phyloP scores from a whole-genome alignment of 2,329 filamentous ascomycete species.

The Xylaria sp. region DNA sequence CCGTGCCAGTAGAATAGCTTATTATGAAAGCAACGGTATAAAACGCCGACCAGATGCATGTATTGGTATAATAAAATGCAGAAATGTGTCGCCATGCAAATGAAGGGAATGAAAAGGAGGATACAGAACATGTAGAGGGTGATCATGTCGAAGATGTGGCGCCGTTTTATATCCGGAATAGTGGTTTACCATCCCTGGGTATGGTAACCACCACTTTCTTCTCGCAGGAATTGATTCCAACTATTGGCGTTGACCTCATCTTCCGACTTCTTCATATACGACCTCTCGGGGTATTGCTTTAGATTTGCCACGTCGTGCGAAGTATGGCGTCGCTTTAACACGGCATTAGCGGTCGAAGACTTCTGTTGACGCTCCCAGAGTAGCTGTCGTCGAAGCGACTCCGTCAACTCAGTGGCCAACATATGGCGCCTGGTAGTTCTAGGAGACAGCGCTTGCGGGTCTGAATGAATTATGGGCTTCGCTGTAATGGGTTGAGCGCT shows the following conservation, averaged over 20 bases:
- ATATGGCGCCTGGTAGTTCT: slow-evolving; percentile 94
- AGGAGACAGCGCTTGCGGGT: slow-evolving; percentile 82
- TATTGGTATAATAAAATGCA: slow-evolving; percentile 50
- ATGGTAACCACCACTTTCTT: slow-evolving; percentile 85
- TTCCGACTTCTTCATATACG: slow-evolving; percentile 68
- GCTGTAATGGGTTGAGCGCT: slow-evolving; percentile 80
- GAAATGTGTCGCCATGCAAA: slow-evolving; percentile 49
- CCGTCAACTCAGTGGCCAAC: slow-evolving; percentile 93
- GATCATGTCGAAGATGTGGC: slow-evolving; percentile 33
- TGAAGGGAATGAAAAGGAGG: slow-evolving; percentile 43
- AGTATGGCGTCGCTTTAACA: slow-evolving; percentile 89
- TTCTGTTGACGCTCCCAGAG: slow-evolving; percentile 97
- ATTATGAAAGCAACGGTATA: slow-evolving; percentile 46
- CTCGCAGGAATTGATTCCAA: slow-evolving; percentile 88
- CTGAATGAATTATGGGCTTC: slow-evolving; percentile 69
- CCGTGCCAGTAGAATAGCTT: slow-evolving; percentile 44
- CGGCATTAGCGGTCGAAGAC: slow-evolving; percentile 86
- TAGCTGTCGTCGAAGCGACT: slow-evolving; percentile 89
- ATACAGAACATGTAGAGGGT: slow-evolving; percentile 47
- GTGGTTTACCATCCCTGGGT: slow-evolving; percentile 81
- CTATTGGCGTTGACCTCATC: slow-evolving; percentile 74
- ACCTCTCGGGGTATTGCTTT: slow-evolving; percentile 79
- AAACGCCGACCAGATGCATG: slow-evolving; percentile 51
- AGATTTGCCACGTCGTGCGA: slow-evolving; percentile 91
- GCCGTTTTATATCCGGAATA: slow-evolving; percentile 19